Percentiles rank a stretch among this genome's conserved stretches.
Conservation (phyloP, 2,329 filamentous ascomycete species). For the Ophiostoma australiae region DNA sequence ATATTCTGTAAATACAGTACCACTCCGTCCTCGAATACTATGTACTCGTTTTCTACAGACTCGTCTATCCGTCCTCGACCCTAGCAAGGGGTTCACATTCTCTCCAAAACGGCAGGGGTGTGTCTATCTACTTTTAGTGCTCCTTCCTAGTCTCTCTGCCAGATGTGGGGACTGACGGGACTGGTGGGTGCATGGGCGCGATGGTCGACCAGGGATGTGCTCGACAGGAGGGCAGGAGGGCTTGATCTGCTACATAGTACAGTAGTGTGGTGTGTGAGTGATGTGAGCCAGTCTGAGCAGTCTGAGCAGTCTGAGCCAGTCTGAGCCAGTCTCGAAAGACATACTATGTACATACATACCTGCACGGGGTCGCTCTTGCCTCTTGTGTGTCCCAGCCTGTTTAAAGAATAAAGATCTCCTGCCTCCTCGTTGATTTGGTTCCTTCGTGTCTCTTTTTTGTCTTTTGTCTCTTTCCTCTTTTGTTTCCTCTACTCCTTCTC, state of each 20-base stretch:
- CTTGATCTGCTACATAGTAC: neutral
- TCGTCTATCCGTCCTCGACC: neutral
- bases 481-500: neutral
- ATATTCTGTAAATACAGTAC: neutral
- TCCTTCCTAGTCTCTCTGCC: neutral
- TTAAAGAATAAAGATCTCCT: neutral
- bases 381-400: neutral
- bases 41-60: no score
- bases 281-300: neutral
- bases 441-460: neutral
- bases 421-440: neutral
- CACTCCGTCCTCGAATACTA: no score
- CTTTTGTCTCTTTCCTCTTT: neutral
- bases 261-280: neutral
- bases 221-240: slow-evolving; percentile 8
- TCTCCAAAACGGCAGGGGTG: neutral
- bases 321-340: neutral
- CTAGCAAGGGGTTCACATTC: neutral
- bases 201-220: slow-evolving; percentile 14
- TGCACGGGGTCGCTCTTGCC: neutral
- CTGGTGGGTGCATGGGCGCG: slow-evolving; percentile 5
- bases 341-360: no score
- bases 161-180: slow-evolving; percentile 3
- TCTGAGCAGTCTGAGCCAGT: neutral
- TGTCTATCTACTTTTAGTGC: neutral